phyloP scores from a whole-genome alignment of 179 eudicot species.

The Heliamphora pulchella region DNA sequence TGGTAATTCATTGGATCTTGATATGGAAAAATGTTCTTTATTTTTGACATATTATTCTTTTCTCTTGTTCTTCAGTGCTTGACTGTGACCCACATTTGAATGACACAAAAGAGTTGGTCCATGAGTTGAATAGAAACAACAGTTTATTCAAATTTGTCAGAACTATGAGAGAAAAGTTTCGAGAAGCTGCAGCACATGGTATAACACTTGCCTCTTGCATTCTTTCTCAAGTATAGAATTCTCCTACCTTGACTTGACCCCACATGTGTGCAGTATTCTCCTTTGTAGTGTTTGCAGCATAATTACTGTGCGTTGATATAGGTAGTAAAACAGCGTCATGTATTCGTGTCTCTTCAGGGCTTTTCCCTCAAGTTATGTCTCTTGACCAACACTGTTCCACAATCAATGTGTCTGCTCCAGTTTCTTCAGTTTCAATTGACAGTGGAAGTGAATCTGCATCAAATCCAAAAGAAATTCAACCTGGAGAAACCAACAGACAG shows the following conservation, averaged over 20 bases:
- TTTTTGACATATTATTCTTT: slow-evolving; percentile 1
- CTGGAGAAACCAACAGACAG: slow-evolving; percentile 32
- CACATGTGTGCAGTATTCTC: neutral
- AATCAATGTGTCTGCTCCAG: slow-evolving; percentile 61
- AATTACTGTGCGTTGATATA: neutral
- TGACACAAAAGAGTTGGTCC: slow-evolving; percentile 43
- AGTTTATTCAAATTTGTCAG: slow-evolving; percentile 75
- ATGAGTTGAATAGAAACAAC: slow-evolving; percentile 72
- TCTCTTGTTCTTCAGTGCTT: slow-evolving; percentile 45
- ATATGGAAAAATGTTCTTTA: neutral
- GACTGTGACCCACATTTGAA: slow-evolving; percentile 51
- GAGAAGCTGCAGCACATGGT: slow-evolving; percentile 60
- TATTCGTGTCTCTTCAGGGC: slow-evolving; percentile 32
- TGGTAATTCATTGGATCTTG: slow-evolving; percentile 1
- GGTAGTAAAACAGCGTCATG: neutral
- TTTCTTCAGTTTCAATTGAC: slow-evolving; percentile 49
- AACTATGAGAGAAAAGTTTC: slow-evolving; percentile 74
- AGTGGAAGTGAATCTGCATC: slow-evolving; percentile 47
- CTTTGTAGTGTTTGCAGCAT: neutral
- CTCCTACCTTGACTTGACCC: neutral
- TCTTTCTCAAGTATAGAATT: slow-evolving; percentile 7
- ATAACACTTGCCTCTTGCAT: slow-evolving; percentile 18
- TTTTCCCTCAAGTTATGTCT: slow-evolving; percentile 27
- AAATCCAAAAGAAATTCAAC: slow-evolving; percentile 22
- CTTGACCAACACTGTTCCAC: slow-evolving; percentile 42